Percentiles rank a stretch among this genome's conserved stretches.
These are phyloP conservation scores for Calocybe gambosa DNA, from an alignment of 1,284 basidiomycete genomes.

Conservation along the genomic window DNA sequence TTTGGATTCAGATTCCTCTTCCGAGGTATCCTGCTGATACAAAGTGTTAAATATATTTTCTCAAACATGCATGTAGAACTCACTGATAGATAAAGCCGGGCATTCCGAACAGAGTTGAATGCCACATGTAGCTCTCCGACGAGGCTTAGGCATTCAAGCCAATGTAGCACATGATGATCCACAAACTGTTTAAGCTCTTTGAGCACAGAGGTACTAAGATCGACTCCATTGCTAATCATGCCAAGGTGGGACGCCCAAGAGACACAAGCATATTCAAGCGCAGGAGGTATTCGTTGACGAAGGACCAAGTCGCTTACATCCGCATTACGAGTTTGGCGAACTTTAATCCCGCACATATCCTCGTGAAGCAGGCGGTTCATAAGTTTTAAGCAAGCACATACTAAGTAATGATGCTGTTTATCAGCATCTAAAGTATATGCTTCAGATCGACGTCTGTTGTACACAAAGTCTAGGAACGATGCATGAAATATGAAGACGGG, in stretches of 20 bases:
- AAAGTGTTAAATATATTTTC: neutral
- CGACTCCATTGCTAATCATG: neutral
- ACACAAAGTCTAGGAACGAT: constrained; percentile 9
- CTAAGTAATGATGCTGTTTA: constrained; percentile 1
- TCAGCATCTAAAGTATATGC: constrained; percentile 1
- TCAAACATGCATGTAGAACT: neutral
- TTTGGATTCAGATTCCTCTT: neutral
- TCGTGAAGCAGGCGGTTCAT: constrained; percentile 5
- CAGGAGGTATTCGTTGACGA: neutral
- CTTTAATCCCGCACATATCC: constrained; percentile 4
- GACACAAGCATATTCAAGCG: constrained; percentile 7
- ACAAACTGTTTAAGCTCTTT: neutral
- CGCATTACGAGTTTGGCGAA: neutral
- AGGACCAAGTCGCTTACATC: neutral
- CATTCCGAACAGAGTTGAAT: neutral
- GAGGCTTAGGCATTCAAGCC: neutral
- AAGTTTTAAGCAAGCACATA: neutral
- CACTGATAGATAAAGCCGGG: neutral
- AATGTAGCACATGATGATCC: neutral
- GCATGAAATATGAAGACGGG: constrained; percentile 7
- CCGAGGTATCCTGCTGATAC: neutral
- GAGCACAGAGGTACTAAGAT: neutral
- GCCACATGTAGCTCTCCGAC: neutral
- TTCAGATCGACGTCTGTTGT: constrained; percentile 4
- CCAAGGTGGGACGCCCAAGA: constrained; percentile 7